Evolutionary conservation across 345 rosid genomes (phyloP).

Genomic region (Eucalyptus pauciflora): DNA sequence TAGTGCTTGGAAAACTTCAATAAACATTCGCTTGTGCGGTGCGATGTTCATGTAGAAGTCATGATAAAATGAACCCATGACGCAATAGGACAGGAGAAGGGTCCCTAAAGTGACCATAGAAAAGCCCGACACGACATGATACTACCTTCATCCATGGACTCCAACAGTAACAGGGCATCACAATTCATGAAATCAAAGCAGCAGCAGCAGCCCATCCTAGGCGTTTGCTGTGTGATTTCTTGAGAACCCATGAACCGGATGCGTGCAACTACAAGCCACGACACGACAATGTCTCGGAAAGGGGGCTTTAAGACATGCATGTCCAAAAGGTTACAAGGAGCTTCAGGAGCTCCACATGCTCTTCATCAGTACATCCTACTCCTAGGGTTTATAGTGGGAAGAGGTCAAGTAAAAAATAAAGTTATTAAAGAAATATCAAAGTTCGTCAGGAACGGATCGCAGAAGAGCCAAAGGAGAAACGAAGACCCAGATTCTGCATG

Average conservation of each 20-base stretch:
- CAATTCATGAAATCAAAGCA: neutral
- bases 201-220: neutral
- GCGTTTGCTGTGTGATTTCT: neutral
- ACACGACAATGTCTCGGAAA: neutral
- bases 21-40: neutral
- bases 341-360: neutral
- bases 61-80: neutral
- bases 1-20: neutral
- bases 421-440: neutral
- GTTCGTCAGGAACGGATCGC: neutral
- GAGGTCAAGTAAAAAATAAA: neutral
- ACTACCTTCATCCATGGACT: neutral
- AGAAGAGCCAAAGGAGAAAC: neutral
- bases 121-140: neutral
- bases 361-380: neutral
- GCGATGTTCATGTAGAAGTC: neutral
- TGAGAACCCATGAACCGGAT: neutral
- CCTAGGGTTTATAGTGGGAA: neutral
- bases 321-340: neutral
- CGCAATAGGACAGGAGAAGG: neutral
- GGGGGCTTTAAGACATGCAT: neutral
- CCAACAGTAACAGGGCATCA: neutral
- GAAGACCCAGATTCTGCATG: neutral
- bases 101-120: neutral
- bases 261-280: neutral